These are phyloP conservation scores for Botrytis medusae DNA, from an alignment of 2,329 filamentous ascomycete species.

Conservation along the genomic window DNA sequence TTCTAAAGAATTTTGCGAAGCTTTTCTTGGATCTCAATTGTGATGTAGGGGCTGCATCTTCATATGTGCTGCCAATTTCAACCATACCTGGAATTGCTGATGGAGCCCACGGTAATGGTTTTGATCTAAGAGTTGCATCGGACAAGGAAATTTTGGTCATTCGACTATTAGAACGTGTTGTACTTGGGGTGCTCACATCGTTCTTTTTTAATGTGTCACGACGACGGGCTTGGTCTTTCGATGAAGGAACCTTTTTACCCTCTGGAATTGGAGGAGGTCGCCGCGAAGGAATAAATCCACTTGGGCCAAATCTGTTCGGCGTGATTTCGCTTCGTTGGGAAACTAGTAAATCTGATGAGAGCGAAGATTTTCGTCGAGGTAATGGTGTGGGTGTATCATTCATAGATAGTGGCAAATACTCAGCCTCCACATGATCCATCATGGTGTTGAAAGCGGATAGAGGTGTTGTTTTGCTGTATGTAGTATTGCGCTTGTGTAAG, in stretches of 20 bases:
- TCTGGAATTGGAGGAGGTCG: slow-evolving; percentile 21
- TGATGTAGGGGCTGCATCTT: neutral
- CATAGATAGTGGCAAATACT: neutral
- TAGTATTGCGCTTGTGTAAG: slow-evolving; percentile 2
- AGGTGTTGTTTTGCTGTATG: slow-evolving; percentile 20
- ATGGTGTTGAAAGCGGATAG: slow-evolving; percentile 31
- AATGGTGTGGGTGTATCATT: slow-evolving; percentile 7
- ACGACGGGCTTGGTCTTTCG: neutral
- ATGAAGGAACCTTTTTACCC: neutral
- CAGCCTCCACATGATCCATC: slow-evolving; percentile 18
- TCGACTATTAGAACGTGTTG: neutral
- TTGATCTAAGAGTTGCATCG: slow-evolving; percentile 11
- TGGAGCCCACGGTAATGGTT: slow-evolving; percentile 22
- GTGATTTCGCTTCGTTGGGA: slow-evolving; percentile 8
- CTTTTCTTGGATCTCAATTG: slow-evolving; percentile 14
- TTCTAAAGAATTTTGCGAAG: slow-evolving; percentile 15
- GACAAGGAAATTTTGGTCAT: slow-evolving; percentile 8
- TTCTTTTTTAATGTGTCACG: neutral
- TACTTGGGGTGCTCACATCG: neutral
- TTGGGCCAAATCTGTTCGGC: slow-evolving; percentile 17
- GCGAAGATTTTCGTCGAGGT: neutral
- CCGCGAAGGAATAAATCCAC: slow-evolving; percentile 21
- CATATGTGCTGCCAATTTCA: slow-evolving; percentile 16
- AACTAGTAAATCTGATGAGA: neutral
- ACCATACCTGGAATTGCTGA: slow-evolving; percentile 13